Conservation (phyloP, 1,284 basidiomycete genomes). For the Ganoderma sinense region DNA sequence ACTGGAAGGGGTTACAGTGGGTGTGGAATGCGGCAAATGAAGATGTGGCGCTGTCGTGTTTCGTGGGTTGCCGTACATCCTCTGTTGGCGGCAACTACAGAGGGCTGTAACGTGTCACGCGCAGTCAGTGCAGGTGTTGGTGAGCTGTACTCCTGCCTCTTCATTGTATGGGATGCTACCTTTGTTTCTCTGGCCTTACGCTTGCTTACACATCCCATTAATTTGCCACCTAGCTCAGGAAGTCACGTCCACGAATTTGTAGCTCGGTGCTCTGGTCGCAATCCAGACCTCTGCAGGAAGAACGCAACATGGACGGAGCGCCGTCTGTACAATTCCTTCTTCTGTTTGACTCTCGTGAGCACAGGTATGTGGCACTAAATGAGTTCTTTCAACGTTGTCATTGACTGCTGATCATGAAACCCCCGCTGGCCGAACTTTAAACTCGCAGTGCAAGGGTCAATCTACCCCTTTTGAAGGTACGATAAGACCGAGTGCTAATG, state of each 20-base stretch:
- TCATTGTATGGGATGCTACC: background rate
- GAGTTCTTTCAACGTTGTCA: background rate
- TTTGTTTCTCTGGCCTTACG: background rate
- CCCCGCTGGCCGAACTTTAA: background rate
- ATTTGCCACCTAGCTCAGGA: background rate
- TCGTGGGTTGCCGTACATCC: background rate
- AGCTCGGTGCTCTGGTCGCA: background rate
- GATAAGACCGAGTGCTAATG: background rate
- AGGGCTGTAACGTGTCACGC: background rate
- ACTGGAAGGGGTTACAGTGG: background rate
- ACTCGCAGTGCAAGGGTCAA: background rate
- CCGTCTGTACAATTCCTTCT: background rate
- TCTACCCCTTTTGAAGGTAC: background rate
- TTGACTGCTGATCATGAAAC: slow-evolving; percentile 1
- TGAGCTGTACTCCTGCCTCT: background rate
- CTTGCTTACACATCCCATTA: too few species aligned
- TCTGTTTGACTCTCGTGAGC: background rate
- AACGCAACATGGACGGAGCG: background rate
- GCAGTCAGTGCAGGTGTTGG: background rate
- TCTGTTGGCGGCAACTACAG: background rate
- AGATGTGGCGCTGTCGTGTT: background rate
- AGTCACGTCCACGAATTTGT: background rate
- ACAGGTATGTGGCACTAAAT: background rate
- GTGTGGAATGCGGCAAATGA: background rate
- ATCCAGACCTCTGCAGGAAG: background rate